phyloP scores from a whole-genome alignment of 2,329 filamentous ascomycete genomes.

The Clathrospora elynae region DNA sequence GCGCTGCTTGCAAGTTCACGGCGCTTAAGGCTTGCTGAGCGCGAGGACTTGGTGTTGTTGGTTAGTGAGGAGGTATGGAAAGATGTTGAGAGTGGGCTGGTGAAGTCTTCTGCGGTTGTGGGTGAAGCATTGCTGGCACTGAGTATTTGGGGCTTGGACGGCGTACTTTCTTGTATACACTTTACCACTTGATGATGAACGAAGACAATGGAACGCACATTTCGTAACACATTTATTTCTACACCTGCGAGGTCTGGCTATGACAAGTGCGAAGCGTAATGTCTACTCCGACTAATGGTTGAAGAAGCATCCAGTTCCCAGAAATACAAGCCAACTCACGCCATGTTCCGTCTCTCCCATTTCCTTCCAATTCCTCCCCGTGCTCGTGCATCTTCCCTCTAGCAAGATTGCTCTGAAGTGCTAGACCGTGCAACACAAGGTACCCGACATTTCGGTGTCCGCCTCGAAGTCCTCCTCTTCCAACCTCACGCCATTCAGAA shows the following conservation, averaged over 20 bases:
- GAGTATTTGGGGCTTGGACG: not conserved
- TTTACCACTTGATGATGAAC: not conserved
- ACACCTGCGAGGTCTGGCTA: not conserved
- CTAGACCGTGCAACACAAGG: not conserved
- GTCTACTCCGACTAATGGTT: not conserved
- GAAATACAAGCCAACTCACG: not conserved
- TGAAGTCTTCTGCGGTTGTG: no score
- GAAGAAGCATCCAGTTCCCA: not conserved
- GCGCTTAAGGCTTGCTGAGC: conserved; percentile 30
- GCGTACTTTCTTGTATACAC: not conserved
- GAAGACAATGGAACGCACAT: not conserved
- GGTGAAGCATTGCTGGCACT: not conserved
- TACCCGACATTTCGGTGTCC: not conserved
- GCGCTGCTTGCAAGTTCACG: conserved; percentile 38
- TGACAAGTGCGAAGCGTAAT: not conserved
- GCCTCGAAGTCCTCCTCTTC: no score
- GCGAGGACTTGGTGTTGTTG: no score
- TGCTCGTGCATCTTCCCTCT: not conserved
- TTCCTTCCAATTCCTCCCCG: not conserved
- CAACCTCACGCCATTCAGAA: conserved; percentile 44
- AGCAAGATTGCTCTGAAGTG: not conserved
- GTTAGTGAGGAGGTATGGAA: no score
- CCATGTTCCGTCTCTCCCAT: not conserved
- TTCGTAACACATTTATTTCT: not conserved
- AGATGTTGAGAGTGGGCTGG: no score